Percentiles rank a stretch among this genome's conserved stretches.
Conservation (phyloP, 495 filamentous ascomycete genomes). For the Penicillium odoratum region DNA sequence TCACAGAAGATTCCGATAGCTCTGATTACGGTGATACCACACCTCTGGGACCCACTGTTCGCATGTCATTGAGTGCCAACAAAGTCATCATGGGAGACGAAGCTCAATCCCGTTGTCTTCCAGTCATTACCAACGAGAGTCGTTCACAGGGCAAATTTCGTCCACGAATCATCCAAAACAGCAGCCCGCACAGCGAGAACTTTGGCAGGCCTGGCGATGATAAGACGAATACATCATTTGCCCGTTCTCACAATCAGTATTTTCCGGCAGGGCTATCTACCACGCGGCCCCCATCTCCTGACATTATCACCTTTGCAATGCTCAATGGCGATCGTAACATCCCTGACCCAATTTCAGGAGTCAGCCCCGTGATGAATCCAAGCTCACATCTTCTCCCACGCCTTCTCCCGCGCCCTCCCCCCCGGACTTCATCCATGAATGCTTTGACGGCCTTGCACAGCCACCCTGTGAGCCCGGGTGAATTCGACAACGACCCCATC, state of each 20-base stretch:
- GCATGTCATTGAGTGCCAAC: background rate
- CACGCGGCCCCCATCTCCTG: too few species aligned
- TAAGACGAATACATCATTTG: background rate
- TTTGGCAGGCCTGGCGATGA: background rate
- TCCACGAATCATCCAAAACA: background rate
- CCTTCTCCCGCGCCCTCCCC: background rate
- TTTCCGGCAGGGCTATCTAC: background rate
- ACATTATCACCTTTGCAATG: background rate
- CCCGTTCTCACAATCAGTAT: background rate
- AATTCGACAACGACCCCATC: too few species aligned
- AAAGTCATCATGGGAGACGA: background rate
- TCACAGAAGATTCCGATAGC: background rate
- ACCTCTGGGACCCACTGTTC: conserved; percentile 17
- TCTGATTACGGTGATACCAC: background rate
- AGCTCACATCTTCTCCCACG: background rate
- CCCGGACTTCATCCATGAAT: background rate
- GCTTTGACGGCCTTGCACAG: background rate
- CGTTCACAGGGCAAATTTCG: background rate
- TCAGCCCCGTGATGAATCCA: background rate
- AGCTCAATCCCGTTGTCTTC: too few species aligned
- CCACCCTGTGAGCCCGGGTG: too few species aligned
- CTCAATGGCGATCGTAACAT: background rate
- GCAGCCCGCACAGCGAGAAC: background rate
- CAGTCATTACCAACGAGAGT: background rate
- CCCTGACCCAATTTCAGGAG: background rate